Evolutionary conservation across 2,329 filamentous ascomycete genomes (phyloP).

Genomic region (Phoma sp.): DNA sequence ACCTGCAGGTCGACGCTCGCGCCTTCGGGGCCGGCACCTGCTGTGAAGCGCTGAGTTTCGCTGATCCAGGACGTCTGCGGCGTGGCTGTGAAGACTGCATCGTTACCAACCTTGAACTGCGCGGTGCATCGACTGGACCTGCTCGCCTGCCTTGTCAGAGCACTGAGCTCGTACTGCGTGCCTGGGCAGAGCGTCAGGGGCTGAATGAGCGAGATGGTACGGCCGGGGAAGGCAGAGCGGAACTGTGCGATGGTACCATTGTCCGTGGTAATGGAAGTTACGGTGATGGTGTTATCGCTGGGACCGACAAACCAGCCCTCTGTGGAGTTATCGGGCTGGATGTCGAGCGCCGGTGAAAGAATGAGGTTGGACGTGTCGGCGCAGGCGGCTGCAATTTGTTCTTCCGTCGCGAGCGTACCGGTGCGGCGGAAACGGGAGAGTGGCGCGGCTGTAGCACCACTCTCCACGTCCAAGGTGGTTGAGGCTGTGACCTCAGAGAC

Average conservation of each 20-base stretch:
- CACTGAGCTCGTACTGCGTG: slow-evolving; percentile 26
- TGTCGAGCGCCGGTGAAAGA: slow-evolving; percentile 35
- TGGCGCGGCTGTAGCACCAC: neutral
- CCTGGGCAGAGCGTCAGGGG: slow-evolving; percentile 38
- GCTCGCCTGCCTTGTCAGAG: slow-evolving; percentile 23
- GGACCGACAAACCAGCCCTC: slow-evolving; percentile 30
- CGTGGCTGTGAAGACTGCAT: slow-evolving; percentile 21
- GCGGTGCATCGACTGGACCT: slow-evolving; percentile 27
- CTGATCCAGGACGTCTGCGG: slow-evolving; percentile 24
- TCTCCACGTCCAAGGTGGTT: neutral
- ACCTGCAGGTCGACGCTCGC: slow-evolving; percentile 33
- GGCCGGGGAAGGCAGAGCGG: slow-evolving; percentile 28
- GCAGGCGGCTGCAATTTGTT: slow-evolving; percentile 38
- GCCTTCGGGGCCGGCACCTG: slow-evolving; percentile 20
- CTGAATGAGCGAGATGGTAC: slow-evolving; percentile 28
- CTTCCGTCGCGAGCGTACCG: slow-evolving; percentile 29
- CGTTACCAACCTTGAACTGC: slow-evolving; percentile 23
- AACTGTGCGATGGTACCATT: slow-evolving; percentile 31
- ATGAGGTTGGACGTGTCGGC: slow-evolving; percentile 30
- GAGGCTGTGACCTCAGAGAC: slow-evolving; percentile 7
- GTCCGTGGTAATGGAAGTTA: slow-evolving; percentile 16
- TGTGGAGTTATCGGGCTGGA: slow-evolving; percentile 19
- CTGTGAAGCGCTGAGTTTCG: slow-evolving; percentile 26
- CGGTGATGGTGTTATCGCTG: slow-evolving; percentile 25
- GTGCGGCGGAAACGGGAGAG: slow-evolving; percentile 18